These are phyloP conservation scores for Inga leiocalycina DNA, from an alignment of 306 rosid species.

Conservation along the genomic window DNA sequence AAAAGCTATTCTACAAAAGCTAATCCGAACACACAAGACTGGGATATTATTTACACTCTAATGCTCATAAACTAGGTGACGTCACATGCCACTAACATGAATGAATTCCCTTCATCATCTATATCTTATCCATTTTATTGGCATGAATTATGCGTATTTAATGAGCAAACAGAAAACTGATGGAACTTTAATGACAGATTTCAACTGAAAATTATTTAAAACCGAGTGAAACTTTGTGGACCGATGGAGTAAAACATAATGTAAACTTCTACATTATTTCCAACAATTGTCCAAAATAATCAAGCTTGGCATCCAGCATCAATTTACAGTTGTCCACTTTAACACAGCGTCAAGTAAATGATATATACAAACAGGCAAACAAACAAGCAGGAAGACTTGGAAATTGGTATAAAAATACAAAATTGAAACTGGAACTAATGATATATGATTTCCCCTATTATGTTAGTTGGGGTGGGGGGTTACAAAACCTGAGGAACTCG, in stretches of 20 bases:
- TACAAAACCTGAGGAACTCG: slow-evolving; percentile 73
- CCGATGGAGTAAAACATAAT: not conserved
- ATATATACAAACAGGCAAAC: not conserved
- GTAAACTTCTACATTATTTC: not conserved
- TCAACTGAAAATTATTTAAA: not conserved
- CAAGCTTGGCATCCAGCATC: not conserved
- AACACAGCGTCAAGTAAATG: not conserved
- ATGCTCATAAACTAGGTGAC: not conserved
- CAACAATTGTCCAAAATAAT: not conserved
- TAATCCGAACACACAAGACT: not conserved
- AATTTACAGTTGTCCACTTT: not conserved
- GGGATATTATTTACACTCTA: not conserved
- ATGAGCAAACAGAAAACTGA: not conserved
- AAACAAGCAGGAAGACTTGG: slow-evolving; percentile 10
- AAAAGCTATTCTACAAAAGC: too few species aligned
- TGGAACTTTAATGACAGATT: not conserved
- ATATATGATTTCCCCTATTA: not conserved
- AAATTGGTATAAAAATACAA: not conserved
- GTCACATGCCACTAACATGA: not conserved
- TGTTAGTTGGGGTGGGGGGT: not conserved
- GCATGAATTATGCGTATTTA: not conserved
- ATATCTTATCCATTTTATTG: not conserved
- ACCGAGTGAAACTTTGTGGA: not conserved
- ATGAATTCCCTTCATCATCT: not conserved
- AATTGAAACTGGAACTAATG: not conserved